Percentiles rank a stretch among this genome's conserved stretches.
These are phyloP conservation scores for Umbellularia californica DNA, from an alignment of 164 flowering plant species.

Conservation along the genomic window DNA sequence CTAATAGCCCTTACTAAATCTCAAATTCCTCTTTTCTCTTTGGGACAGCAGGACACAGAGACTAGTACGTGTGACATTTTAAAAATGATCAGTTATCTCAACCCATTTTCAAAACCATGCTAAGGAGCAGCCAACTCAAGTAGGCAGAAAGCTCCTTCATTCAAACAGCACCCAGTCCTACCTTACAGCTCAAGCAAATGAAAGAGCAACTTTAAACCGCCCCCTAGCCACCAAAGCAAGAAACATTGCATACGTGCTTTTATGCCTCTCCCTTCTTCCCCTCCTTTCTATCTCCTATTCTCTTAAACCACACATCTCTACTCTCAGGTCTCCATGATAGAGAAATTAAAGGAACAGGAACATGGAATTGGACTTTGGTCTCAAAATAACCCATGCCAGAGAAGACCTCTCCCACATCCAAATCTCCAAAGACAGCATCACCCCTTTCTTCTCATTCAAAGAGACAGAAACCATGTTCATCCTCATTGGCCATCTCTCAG, in stretches of 20 bases:
- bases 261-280: not conserved
- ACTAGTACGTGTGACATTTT: too few species aligned
- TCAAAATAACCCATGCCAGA: conserved; percentile 47
- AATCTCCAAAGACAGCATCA: conserved; percentile 31
- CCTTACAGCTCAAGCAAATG: not conserved
- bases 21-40: too few species aligned
- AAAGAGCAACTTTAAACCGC: not conserved
- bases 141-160: not conserved
- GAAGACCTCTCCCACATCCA: conserved; percentile 40
- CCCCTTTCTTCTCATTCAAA: conserved; percentile 43
- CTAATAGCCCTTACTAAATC: too few species aligned
- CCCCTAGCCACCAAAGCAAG: not conserved
- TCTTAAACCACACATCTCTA: not conserved
- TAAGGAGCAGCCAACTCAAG: too few species aligned
- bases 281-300: not conserved
- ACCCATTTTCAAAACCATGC: too few species aligned
- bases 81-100: too few species aligned
- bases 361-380: conserved; percentile 36
- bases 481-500: conserved; percentile 62
- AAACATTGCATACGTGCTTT: not conserved
- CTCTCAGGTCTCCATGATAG: not conserved
- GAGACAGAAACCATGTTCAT: conserved; percentile 54
- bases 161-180: not conserved
- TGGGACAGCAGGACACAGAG: too few species aligned
- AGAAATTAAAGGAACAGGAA: not conserved